phyloP scores from a whole-genome alignment of 768 basidiomycete genomes.

The Aureoboletus auriporus region DNA sequence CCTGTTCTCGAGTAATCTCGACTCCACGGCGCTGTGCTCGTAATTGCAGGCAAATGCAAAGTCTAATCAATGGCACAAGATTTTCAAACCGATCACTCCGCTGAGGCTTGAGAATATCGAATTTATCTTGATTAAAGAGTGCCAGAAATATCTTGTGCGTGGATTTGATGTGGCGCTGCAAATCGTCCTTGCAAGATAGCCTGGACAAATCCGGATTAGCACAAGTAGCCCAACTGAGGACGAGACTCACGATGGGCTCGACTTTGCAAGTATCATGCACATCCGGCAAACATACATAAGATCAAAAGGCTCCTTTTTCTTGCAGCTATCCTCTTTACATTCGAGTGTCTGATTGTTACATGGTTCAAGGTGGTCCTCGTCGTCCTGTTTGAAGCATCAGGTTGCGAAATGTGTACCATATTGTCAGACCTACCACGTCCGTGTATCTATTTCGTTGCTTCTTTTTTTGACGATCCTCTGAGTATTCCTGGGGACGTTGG shows the following conservation, averaged over 20 bases:
- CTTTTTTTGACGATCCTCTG: neutral
- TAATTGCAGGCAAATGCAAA: neutral
- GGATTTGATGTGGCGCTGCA: conserved; percentile 7
- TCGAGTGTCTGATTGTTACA: neutral
- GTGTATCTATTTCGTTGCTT: neutral
- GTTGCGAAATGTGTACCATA: neutral
- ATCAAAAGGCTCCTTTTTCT: neutral
- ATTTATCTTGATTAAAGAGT: neutral
- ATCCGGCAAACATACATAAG: neutral
- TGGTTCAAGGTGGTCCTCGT: neutral
- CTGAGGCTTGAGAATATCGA: neutral
- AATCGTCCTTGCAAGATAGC: conserved; percentile 2
- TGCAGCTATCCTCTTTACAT: neutral
- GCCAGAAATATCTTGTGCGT: neutral
- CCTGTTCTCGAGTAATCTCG: neutral
- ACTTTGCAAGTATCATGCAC: neutral
- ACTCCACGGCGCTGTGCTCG: neutral
- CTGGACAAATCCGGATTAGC: neutral
- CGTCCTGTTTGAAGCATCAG: neutral
- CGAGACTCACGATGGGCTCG: neutral
- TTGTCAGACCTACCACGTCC: neutral
- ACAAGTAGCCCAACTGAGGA: neutral
- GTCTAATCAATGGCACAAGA: neutral
- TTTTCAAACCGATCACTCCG: neutral
- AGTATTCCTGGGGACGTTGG: neutral